Evolutionary conservation across 805 yeast genomes (phyloP).

Genomic region (Cyberlindnera mycetangii): DNA sequence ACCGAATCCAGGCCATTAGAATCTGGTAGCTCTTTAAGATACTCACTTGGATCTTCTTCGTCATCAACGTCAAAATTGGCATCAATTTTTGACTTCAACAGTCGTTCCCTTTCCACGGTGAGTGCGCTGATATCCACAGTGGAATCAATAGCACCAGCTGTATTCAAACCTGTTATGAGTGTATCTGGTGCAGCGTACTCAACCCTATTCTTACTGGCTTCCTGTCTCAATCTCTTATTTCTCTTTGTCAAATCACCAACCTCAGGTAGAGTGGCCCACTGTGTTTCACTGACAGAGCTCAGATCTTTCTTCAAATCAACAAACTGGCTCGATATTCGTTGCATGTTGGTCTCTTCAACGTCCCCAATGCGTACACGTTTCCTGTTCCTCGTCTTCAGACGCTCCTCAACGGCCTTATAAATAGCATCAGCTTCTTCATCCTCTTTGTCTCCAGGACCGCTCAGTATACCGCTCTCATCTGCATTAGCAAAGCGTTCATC

Average conservation of each 20-base stretch:
- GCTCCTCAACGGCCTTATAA: conserved; percentile 64
- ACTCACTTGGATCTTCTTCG: conserved; percentile 27
- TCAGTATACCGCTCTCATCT: conserved; percentile 29
- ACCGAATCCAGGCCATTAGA: conserved; percentile 21
- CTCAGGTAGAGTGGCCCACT: conserved; percentile 85
- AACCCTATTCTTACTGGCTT: conserved; percentile 60
- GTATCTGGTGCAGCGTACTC: conserved; percentile 83
- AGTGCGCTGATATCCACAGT: conserved; percentile 47
- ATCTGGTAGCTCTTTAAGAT: conserved; percentile 34
- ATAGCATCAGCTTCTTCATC: conserved; percentile 78
- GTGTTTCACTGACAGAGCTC: conserved; percentile 54
- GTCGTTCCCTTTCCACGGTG: conserved; percentile 60
- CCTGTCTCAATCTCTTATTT: conserved; percentile 67
- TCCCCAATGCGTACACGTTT: conserved; percentile 24
- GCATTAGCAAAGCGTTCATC: conserved; percentile 22
- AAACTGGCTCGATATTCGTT: conserved; percentile 50
- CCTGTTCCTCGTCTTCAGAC: conserved; percentile 34
- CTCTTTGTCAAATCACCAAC: conserved; percentile 82
- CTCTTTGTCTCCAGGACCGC: conserved; percentile 41
- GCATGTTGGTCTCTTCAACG: conserved; percentile 28
- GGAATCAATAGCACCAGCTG: conserved; percentile 29
- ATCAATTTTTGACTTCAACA: conserved; percentile 55
- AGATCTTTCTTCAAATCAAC: conserved; percentile 65
- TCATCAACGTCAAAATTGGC: conserved; percentile 25
- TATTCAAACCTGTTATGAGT: conserved; percentile 40